phyloP scores from a whole-genome alignment of 768 basidiomycete genomes.

The Mycena vitilis region DNA sequence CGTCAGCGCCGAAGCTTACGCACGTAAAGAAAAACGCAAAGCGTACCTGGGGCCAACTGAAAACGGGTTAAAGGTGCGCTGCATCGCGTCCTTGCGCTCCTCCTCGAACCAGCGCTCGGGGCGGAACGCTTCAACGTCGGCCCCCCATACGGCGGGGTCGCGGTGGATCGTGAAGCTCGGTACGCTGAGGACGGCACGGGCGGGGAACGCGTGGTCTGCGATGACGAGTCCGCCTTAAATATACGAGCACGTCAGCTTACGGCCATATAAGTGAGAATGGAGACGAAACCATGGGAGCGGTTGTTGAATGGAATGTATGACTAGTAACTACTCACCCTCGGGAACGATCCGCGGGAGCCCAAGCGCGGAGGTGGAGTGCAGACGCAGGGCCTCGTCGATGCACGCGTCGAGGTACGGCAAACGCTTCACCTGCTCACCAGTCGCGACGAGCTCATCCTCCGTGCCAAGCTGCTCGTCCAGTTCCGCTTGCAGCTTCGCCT shows the following conservation, averaged over 20 bases:
- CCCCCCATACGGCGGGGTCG: constrained; percentile 78
- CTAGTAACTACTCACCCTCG: constrained; percentile 50
- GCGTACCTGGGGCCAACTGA: constrained; percentile 82
- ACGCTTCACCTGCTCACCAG: constrained; percentile 75
- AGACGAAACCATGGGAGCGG: no score
- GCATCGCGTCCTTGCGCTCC: constrained; percentile 63
- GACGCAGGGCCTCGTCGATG: constrained; percentile 86
- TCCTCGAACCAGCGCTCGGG: constrained; percentile 90
- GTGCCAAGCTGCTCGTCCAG: constrained; percentile 57
- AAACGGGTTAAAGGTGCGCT: constrained; percentile 87
- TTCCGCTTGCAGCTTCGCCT: constrained; percentile 69
- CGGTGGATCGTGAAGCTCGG: constrained; percentile 90
- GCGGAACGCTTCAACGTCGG: constrained; percentile 76
- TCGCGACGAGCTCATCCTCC: constrained; percentile 68
- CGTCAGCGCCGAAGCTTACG: no score
- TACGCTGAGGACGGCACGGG: constrained; percentile 81
- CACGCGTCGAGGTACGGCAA: constrained; percentile 87
- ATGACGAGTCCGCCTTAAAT: constrained; percentile 76
- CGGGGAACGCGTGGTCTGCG: constrained; percentile 69
- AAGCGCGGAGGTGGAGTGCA: constrained; percentile 86
- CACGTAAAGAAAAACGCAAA: neutral
- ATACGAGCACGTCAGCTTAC: neutral
- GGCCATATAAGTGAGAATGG: no score
- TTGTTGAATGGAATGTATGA: no score
- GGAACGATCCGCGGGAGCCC: constrained; percentile 87